Base-by-base conservation (phyloP, 1,284 basidiomycete species). In the Pseudozyma pruni region DNA sequence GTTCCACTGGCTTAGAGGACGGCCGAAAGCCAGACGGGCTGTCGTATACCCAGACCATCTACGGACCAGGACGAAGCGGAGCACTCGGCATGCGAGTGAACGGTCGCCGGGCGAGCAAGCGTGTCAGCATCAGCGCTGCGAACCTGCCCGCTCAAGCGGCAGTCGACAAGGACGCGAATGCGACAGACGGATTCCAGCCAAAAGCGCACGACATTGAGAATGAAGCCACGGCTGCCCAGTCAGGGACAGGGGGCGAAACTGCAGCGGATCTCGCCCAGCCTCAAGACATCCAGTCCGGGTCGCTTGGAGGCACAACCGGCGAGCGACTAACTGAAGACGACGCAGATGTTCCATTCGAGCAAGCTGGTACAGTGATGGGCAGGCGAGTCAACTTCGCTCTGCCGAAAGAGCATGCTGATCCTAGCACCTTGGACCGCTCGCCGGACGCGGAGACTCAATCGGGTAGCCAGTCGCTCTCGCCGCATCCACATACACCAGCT, bases 21-120 rank as follows among this genome's bases (percentile, higher is more conserved):
- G 45, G 44, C 16, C 20, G 40, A 13, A 38, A 38, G 22, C n/a
- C 50, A 5, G 29, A 41, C 17, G 57, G 59, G 14, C 61, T 79
- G 16, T 37, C 59, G 9, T 75, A 79, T 44, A 76, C 76, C 2
- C 57, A 71, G 38, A 79, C 76, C 35, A 78, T 79, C 51, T 75
- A 75, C 35, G 75, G 75, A 1, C 58, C 75, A 2, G 75, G 76
- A 10, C 42, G 72, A 25, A 67, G 54, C 16, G 74, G 74, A 16
- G 68, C 72, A 4, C 45, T 79, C 20, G 76, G 76, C 8, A 76
- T 79, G 74, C 41, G 76, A 13, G 76, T 79, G 31, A 53, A 57
- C 34, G 69, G 73, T 8, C 55, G 67, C 27, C 47, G 67, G 42
- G 67, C 67, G 4, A 72, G 63, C 34, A 72, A 67, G 37, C 47